phyloP scores from a whole-genome alignment of 257 asterid species.

The Penstemon barbatus region DNA sequence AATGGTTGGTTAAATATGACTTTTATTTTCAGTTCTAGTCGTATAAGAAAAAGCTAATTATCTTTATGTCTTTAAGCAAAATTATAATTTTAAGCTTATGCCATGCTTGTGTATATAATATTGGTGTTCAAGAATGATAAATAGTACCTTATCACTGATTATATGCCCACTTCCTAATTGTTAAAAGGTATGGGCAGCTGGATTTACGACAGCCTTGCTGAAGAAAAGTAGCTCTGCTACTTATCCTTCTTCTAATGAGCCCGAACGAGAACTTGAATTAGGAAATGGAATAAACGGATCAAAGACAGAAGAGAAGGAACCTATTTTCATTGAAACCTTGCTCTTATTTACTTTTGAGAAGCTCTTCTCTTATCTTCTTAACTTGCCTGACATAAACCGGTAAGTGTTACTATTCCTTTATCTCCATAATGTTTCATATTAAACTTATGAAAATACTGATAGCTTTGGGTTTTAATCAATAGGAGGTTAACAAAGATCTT shows the following conservation, averaged over 20 bases:
- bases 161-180: slow-evolving; percentile 16
- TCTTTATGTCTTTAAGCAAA: not conserved
- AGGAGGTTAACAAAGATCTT: slow-evolving; percentile 64
- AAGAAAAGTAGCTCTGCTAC: slow-evolving; percentile 68
- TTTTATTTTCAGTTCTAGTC: too few relatives aligned
- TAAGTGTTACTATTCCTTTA: slow-evolving; percentile 35
- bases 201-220: slow-evolving; percentile 77
- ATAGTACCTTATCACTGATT: slow-evolving; percentile 4
- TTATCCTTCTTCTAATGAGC: slow-evolving; percentile 37
- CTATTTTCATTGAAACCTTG: slow-evolving; percentile 47
- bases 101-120: not conserved
- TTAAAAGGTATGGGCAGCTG: slow-evolving; percentile 48
- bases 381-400: slow-evolving; percentile 60
- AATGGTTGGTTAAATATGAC: not conserved
- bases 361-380: slow-evolving; percentile 61
- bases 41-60: too few relatives aligned
- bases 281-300: slow-evolving; percentile 29
- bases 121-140: not conserved
- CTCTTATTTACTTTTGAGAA: slow-evolving; percentile 66
- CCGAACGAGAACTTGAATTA: slow-evolving; percentile 39
- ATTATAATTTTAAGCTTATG: not conserved
- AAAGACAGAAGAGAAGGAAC: slow-evolving; percentile 40
- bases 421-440: slow-evolving; percentile 3
- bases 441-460: not conserved
- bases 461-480: slow-evolving; percentile 25